Conservation (phyloP, 768 basidiomycete genomes). For the Macrolepiota fuliginosa region DNA sequence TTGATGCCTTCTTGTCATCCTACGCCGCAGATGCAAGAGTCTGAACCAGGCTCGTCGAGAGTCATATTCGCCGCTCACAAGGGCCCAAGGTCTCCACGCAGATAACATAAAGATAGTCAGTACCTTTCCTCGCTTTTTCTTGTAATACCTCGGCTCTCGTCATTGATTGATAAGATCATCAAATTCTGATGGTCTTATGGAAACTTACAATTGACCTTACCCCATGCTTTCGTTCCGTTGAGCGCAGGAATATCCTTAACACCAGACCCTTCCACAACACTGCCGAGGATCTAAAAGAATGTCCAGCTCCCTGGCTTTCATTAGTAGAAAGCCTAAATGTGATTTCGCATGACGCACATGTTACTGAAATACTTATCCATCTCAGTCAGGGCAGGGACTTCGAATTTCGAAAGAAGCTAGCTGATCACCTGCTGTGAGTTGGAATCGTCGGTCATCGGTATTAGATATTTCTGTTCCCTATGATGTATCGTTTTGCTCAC, state of each 20-base stretch:
- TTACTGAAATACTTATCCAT: neutral
- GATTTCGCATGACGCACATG: constrained; percentile 3
- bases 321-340: neutral
- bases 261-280: neutral
- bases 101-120: constrained; percentile 5
- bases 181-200: neutral
- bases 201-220: neutral
- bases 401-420: neutral
- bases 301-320: neutral
- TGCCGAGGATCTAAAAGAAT: constrained; percentile 8
- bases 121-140: neutral
- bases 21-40: neutral
- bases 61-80: neutral
- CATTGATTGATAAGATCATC: constrained; percentile 6
- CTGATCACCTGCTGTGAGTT: neutral
- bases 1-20: neutral
- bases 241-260: neutral
- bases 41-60: neutral
- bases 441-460: neutral
- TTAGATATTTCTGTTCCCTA: neutral
- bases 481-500: neutral
- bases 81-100: constrained; percentile 9
- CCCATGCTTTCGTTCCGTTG: neutral
- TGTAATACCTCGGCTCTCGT: constrained; percentile 7
- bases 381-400: neutral